phyloP scores from a whole-genome alignment of 2,329 filamentous ascomycete genomes.

The Microdochium paspali region DNA sequence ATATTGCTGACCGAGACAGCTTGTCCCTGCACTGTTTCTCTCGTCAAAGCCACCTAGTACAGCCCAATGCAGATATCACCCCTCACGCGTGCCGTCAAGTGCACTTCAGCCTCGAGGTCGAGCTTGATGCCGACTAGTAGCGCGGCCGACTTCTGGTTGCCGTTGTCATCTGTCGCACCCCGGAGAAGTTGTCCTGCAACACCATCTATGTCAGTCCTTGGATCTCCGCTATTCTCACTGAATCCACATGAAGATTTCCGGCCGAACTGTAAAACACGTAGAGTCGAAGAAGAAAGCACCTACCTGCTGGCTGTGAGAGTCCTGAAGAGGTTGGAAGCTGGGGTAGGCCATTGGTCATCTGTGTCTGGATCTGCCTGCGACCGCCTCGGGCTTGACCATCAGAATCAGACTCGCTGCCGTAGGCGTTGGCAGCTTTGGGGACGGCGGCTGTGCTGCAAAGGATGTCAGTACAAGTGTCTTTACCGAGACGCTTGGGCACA shows the following conservation, averaged over 20 bases:
- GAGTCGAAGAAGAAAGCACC: not conserved
- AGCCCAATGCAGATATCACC: constrained; percentile 53
- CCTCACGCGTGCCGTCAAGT: constrained; percentile 48
- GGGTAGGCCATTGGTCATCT: constrained; percentile 9
- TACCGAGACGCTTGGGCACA: too few species aligned
- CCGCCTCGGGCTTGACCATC: constrained; percentile 21
- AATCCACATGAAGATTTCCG: too few species aligned
- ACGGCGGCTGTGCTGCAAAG: constrained; percentile 10
- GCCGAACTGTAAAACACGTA: too few species aligned
- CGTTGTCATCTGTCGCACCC: constrained; percentile 46
- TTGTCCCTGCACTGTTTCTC: not conserved
- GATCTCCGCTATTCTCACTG: too few species aligned
- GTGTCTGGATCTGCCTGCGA: constrained; percentile 10
- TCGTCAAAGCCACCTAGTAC: constrained; percentile 29
- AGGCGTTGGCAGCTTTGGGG: constrained; percentile 19
- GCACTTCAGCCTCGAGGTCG: constrained; percentile 53
- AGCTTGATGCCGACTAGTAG: constrained; percentile 54
- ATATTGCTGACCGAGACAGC: not conserved
- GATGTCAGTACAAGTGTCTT: constrained; percentile 7
- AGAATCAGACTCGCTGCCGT: constrained; percentile 25
- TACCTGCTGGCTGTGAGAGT: constrained; percentile 24
- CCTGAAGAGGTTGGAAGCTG: constrained; percentile 13
- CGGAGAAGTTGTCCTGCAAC: constrained; percentile 41
- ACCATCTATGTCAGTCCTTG: too few species aligned
- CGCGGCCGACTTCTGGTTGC: constrained; percentile 46